These are phyloP conservation scores for Asclepias syriaca DNA, from an alignment of 257 asterid genomes.

Conservation along the genomic window DNA sequence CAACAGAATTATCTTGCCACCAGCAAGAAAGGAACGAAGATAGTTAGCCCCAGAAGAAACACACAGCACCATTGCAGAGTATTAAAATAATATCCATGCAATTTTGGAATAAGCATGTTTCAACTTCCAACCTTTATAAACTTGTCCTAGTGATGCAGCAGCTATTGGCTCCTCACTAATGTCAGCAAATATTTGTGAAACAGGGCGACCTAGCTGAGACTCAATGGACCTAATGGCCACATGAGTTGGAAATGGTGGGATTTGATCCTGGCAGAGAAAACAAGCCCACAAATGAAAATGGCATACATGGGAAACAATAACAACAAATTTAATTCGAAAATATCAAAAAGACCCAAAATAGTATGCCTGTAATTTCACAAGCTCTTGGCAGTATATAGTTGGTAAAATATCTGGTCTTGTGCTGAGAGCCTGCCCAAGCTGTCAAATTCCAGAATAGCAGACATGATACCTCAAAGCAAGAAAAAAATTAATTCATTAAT, in stretches of 20 bases:
- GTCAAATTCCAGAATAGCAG: conserved; percentile 12
- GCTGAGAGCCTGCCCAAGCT: conserved; percentile 99
- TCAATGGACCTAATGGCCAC: conserved; percentile 83
- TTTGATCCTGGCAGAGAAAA: conserved; percentile 69
- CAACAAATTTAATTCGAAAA: background rate
- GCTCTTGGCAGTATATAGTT: conserved; percentile 86
- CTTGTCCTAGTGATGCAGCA: conserved; percentile 98
- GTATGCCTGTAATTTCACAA: conserved; percentile 79
- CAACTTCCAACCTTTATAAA: conserved; percentile 77
- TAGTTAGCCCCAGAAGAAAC: conserved; percentile 1
- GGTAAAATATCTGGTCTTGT: conserved; percentile 96
- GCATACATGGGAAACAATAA: background rate
- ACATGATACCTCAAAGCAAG: conserved; percentile 8
- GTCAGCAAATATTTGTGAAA: conserved; percentile 82
- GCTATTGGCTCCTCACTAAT: conserved; percentile 89
- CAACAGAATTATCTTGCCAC: background rate
- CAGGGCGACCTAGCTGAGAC: conserved; percentile 76
- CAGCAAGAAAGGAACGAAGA: background rate
- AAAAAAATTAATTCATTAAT: background rate
- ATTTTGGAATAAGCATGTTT: background rate
- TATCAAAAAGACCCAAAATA: background rate
- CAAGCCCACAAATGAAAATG: conserved; percentile 20
- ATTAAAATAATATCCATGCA: background rate
- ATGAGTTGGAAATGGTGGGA: conserved; percentile 87
- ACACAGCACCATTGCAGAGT: background rate